These are phyloP conservation scores for Eimeria tenella DNA, from an alignment of 169 alveolate species.

Conservation along the genomic window DNA sequence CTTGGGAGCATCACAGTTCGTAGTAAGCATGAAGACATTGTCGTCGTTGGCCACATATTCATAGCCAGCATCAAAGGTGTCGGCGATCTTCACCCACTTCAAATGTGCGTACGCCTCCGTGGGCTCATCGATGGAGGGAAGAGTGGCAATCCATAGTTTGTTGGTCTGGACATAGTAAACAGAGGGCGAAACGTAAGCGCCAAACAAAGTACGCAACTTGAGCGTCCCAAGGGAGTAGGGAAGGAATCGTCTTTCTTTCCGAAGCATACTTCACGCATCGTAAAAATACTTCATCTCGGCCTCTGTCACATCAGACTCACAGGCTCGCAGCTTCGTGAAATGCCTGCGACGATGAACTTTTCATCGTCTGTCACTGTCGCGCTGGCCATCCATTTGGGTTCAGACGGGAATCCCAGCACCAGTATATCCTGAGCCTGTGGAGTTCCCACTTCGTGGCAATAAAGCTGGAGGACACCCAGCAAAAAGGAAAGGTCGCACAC, in stretches of 20 bases:
- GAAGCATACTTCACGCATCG: not conserved
- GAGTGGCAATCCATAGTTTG: slow-evolving; percentile 71
- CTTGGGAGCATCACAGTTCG: slow-evolving; percentile 73
- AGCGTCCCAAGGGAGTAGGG: not conserved
- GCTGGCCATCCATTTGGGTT: slow-evolving; percentile 57
- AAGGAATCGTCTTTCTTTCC: not conserved
- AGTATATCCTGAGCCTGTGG: slow-evolving; percentile 56
- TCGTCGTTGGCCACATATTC: slow-evolving; percentile 69
- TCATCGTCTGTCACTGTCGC: slow-evolving; percentile 22
- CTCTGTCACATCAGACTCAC: not conserved
- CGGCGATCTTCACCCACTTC: slow-evolving; percentile 45
- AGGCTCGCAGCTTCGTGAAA: slow-evolving; percentile 70
- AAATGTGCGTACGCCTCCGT: not conserved
- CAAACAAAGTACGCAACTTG: no score
- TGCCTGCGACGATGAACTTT: not conserved
- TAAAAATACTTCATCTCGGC: not conserved
- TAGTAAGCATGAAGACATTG: slow-evolving; percentile 14
- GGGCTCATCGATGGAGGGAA: not conserved
- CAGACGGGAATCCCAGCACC: slow-evolving; percentile 30
- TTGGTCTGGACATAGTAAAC: not conserved
- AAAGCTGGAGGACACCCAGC: not conserved
- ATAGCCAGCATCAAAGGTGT: slow-evolving; percentile 52
- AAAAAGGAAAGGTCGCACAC: not conserved
- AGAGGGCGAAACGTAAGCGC: not conserved
- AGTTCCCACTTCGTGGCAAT: slow-evolving; percentile 68